A percentile compares a stretch with the other conserved stretches of the same genome.
phyloP scores from a whole-genome alignment of 2,329 filamentous ascomycete species.

The Epichloe uncinata region DNA sequence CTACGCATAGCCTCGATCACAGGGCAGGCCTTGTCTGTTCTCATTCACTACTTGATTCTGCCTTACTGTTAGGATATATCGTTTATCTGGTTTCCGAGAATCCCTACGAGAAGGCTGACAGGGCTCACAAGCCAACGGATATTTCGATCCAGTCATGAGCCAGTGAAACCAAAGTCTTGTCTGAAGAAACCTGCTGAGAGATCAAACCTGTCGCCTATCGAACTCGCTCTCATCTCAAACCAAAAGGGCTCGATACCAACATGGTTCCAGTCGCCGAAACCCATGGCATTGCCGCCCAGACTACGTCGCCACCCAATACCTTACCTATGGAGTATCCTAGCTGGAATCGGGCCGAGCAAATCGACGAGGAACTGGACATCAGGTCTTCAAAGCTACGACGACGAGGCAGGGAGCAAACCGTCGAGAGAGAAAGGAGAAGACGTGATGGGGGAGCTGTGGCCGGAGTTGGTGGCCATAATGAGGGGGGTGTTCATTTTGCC shows the following conservation, averaged over 20 bases:
- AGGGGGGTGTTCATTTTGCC: not conserved
- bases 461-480: not conserved
- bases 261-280: not conserved
- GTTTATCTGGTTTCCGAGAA: too few species aligned
- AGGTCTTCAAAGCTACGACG: not conserved
- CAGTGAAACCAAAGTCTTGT: not conserved
- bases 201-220: not conserved
- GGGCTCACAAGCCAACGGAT: too few species aligned
- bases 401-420: not conserved
- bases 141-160: not conserved
- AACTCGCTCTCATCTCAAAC: not conserved
- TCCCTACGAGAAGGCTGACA: too few species aligned
- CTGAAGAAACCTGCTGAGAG: not conserved
- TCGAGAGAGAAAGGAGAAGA: not conserved
- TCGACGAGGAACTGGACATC: not conserved
- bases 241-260: not conserved
- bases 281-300: not conserved
- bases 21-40: not conserved
- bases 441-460: not conserved
- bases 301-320: not conserved
- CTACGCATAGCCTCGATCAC: not conserved
- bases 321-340: constrained; percentile 2
- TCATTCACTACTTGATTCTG: not conserved
- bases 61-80: too few species aligned
- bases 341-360: not conserved